Base-by-base conservation (phyloP, 108 stramenopile genomes). In the Nitzschia sp. region DNA sequence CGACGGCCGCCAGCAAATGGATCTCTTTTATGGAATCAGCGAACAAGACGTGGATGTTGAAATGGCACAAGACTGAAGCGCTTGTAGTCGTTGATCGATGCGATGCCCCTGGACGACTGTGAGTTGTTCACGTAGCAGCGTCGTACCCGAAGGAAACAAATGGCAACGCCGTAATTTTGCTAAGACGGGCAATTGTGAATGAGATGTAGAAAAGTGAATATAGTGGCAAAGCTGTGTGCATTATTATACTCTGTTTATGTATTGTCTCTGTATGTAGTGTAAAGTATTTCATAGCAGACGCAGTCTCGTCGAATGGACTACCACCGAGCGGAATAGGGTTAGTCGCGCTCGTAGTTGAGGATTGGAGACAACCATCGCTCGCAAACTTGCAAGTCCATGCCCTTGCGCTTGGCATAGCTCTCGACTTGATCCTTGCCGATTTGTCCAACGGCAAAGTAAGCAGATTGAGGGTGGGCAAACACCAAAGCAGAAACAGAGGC, bases 391-490 rank as follows among this genome's bases (percentile, higher is more conserved):
- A 98, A 71, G 1, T 91, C 85, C 88, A 91, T 82, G 21, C 93
- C 85, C 83, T 99, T 99, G 53, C 99, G 86, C 42, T 68, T 70
- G 1, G 99, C 99, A 70, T 99, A 99, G 66, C 89, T 91, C 51
- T 91, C 85, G 15, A 99, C 97, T 83, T 99, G 99, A 69, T 99
- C 99, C 82, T 98, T 98, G n/a, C 92, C 94, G 11, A 99, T 82
- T 71, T 98, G 96, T 23, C 99, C 99, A 31, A 99, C 98, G 34
- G 99, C 98, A 74, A 99, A 99, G 85, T 99, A 99, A 62, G 90
- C 66, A 1, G 96, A 90, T 34, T 98, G 68, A 0, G 94, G 92
- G 72, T 99, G 98, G 17, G 98, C 97, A 75, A 99, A 99, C 6
- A 99, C 98, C 21, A 99, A 77, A 2, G 98, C 98, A 15, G 94